phyloP scores from a whole-genome alignment of 352 stramenopile species.

The Phytophthora capsici region DNA sequence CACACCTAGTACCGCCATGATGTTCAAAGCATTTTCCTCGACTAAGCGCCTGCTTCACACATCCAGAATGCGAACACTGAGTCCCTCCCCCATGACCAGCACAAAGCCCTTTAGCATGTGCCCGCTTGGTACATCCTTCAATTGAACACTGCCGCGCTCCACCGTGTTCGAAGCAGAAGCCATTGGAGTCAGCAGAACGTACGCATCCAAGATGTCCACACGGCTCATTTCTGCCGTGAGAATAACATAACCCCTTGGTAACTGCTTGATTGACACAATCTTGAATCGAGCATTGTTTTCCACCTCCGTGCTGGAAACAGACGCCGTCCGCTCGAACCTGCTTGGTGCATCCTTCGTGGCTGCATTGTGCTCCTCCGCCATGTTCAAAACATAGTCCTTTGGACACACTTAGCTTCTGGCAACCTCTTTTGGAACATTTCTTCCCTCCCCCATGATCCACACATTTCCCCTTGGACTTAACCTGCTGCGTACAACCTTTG shows the following conservation, averaged over 20 bases:
- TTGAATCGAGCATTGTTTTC: slow-evolving; percentile 2
- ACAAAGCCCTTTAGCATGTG: slow-evolving; percentile 63
- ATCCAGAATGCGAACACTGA: slow-evolving; percentile 44
- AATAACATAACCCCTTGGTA: slow-evolving; percentile 1
- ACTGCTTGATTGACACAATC: neutral
- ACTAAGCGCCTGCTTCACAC: slow-evolving; percentile 50
- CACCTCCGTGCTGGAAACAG: slow-evolving; percentile 4
- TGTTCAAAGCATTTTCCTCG: slow-evolving; percentile 62
- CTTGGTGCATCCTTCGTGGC: slow-evolving; percentile 58
- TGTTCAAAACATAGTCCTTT: slow-evolving; percentile 63
- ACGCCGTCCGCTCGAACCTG: slow-evolving; percentile 34
- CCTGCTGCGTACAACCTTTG: slow-evolving; percentile 58
- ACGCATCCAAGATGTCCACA: slow-evolving; percentile 1
- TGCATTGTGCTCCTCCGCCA: slow-evolving; percentile 56
- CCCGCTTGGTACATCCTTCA: slow-evolving; percentile 52
- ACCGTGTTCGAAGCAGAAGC: slow-evolving; percentile 77
- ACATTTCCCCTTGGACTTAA: slow-evolving; percentile 60
- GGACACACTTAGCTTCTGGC: slow-evolving; percentile 59
- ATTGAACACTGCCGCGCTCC: slow-evolving; percentile 66
- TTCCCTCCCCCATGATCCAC: slow-evolving; percentile 70
- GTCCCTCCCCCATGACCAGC: slow-evolving; percentile 51
- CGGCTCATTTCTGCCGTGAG: neutral
- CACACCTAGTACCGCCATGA: slow-evolving; percentile 59
- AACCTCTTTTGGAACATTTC: slow-evolving; percentile 62
- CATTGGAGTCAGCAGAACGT: slow-evolving; percentile 36